Conservation (phyloP, 75 land plant species). For the Chamaecyparis obtusa region DNA sequence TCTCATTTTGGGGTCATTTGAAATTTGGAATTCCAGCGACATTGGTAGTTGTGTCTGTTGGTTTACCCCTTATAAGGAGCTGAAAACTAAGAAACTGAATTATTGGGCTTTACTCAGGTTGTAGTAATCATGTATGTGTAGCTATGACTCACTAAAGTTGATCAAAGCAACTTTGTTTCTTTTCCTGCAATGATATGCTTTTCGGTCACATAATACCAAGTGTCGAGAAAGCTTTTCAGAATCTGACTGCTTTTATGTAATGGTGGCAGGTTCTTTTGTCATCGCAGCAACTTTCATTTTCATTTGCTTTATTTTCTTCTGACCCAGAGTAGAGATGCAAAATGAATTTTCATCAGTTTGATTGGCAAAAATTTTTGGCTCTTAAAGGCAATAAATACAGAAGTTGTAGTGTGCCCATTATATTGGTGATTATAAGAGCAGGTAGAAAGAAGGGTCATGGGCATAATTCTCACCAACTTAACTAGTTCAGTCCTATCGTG, state of each 20-base stretch:
- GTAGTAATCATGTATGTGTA: not conserved
- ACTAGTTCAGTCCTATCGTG: too few species aligned
- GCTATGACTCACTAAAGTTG: not conserved
- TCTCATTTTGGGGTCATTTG: constrained; percentile 83
- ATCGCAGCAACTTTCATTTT: not conserved
- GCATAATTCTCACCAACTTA: too few species aligned
- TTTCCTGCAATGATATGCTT: not conserved
- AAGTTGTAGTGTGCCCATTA: too few species aligned
- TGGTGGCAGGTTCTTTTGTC: not conserved
- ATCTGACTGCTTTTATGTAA: not conserved
- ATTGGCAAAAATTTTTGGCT: too few species aligned
- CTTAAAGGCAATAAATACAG: too few species aligned
- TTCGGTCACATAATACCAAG: not conserved
- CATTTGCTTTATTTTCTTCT: not conserved
- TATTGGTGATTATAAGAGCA: too few species aligned
- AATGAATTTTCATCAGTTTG: too few species aligned
- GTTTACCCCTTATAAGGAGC: constrained; percentile 58
- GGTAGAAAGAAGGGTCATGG: too few species aligned
- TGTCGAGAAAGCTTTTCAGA: not conserved
- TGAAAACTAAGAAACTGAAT: constrained; percentile 14
- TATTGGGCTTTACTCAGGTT: not conserved
- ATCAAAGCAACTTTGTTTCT: not conserved
- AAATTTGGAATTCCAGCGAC: constrained; percentile 80
- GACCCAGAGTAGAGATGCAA: not conserved
- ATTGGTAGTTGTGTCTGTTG: constrained; percentile 61